Evolutionary conservation across 2,329 filamentous ascomycete species (phyloP), one percentile per base, ranked within the genome.

Genomic region (Alternaria angustiovoidea): DNA sequence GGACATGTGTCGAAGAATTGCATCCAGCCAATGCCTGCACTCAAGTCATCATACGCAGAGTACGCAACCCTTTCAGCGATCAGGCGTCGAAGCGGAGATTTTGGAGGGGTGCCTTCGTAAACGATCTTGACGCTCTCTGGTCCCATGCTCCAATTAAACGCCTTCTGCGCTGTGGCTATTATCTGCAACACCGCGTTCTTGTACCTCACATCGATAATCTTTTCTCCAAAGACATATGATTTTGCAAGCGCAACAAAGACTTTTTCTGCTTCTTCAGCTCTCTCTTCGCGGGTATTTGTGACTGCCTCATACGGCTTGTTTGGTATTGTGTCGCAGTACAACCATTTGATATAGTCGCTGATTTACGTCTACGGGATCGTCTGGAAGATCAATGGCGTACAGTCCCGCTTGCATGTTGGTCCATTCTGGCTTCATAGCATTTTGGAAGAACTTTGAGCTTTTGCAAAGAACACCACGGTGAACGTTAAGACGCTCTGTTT

Each of bases 131-230:
- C 7, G 2, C 36, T 42, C 11, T 22, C 12, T 0, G n/a, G 0
- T 5, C 49, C 49, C 34, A 52, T 20, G 5, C 0, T 1, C 16
- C 16, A 20, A 2, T 2, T 0, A 3, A 41, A 8, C 2, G 12
- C 4, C 7, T 11, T 5, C 6, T 41, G 4, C 2, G 48, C n/a
- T 4, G 3, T 4, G 18, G 14, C 2, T 0, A 52, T 9, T 0
- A n/a, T 5, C 24, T 28, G 11, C 0, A 42, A 0, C 1, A 52
- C 3, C 1, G 11, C 36, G 2, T 52, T 24, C 2, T 52, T 52
- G 7, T 41, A 42, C 24, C 1, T 4, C 0, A 7, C 0, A 7
- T 39, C 49, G 2, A 42, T 7, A 0, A 39, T 28, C n/a, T 20
- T 42, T 0, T 42, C 34, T 1, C n/a, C 49, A 1, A 52, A 52